phyloP scores from a whole-genome alignment of 2,329 filamentous ascomycete species.

The Juglanconis oblonga region DNA sequence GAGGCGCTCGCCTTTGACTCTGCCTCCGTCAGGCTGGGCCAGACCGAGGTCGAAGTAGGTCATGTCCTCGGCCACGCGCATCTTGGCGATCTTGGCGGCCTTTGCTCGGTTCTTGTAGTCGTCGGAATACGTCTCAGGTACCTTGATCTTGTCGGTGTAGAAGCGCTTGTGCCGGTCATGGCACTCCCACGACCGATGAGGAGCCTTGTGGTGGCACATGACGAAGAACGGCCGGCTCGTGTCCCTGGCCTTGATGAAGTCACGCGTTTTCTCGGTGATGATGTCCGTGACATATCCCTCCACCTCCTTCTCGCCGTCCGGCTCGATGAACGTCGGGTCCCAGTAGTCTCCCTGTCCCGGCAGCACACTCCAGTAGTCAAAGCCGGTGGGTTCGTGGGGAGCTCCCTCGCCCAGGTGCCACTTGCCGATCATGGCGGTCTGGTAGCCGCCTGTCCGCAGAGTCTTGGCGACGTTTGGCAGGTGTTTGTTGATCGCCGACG shows the following conservation, averaged over 20 bases:
- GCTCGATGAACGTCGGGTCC: conserved; percentile 47
- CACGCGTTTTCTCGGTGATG: conserved; percentile 47
- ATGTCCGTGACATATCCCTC: conserved; percentile 50
- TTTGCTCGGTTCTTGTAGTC: conserved; percentile 53
- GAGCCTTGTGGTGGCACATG: conserved; percentile 57
- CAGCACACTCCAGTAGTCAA: conserved; percentile 50
- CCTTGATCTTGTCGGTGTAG: conserved; percentile 42
- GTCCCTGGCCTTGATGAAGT: conserved; percentile 34
- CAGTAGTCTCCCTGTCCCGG: conserved; percentile 52
- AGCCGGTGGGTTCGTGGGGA: conserved; percentile 44
- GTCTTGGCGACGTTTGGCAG: conserved; percentile 51
- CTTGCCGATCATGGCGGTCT: conserved; percentile 52
- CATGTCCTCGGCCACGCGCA: conserved; percentile 48
- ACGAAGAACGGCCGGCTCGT: conserved; percentile 46
- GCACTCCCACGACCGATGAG: conserved; percentile 51
- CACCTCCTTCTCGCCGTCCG: conserved; percentile 25
- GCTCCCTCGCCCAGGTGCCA: conserved; percentile 51
- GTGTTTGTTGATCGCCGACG: conserved; percentile 46
- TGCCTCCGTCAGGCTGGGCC: conserved; percentile 47
- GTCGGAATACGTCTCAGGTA: conserved; percentile 51
- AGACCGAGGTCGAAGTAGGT: conserved; percentile 51
- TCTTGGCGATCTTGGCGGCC: conserved; percentile 48
- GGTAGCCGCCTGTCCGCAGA: conserved; percentile 43
- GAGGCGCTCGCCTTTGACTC: conserved; percentile 27
- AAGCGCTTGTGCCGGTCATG: conserved; percentile 45